Percentiles rank a stretch among this genome's conserved stretches.
These are phyloP conservation scores for Colletotrichum sp. DNA, from an alignment of 2,329 filamentous ascomycete genomes.

Conservation along the genomic window DNA sequence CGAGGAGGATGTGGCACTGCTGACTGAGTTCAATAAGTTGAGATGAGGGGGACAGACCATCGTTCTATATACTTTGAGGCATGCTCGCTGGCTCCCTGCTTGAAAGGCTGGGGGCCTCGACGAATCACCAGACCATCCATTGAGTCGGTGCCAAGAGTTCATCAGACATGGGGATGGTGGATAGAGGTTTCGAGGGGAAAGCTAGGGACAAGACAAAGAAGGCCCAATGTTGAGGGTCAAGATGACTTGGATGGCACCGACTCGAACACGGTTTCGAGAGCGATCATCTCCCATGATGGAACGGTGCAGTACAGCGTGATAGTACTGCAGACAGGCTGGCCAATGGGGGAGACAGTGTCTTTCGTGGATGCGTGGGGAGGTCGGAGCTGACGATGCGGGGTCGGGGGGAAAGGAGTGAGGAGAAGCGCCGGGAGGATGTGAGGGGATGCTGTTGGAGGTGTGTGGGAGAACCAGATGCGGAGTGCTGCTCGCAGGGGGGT, in stretches of 20 bases:
- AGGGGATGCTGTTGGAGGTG: background rate
- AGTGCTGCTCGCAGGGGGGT: no score
- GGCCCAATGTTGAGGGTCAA: background rate
- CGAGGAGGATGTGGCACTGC: background rate
- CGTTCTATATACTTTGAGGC: conserved; percentile 10
- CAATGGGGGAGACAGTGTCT: background rate
- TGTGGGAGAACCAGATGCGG: background rate
- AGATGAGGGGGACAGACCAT: background rate
- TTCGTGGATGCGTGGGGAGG: conserved; percentile 20
- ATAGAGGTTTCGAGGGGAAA: conserved; percentile 5
- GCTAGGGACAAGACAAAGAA: background rate
- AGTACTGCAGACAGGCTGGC: conserved; percentile 1
- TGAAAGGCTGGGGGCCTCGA: background rate
- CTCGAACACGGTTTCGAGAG: background rate
- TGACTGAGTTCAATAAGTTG: background rate
- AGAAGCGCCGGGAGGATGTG: background rate
- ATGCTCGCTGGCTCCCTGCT: background rate
- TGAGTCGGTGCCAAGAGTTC: conserved; percentile 18
- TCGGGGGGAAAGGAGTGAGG: background rate
- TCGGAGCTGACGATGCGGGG: conserved; percentile 14
- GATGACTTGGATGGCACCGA: background rate
- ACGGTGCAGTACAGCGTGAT: conserved; percentile 5
- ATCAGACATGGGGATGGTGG: conserved; percentile 7
- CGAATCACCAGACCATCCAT: conserved; percentile 12
- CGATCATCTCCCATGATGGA: conserved; percentile 15